Percentiles rank a stretch among this genome's conserved stretches.
Conservation (phyloP, 306 rosid genomes). For the Medicago truncatula region DNA sequence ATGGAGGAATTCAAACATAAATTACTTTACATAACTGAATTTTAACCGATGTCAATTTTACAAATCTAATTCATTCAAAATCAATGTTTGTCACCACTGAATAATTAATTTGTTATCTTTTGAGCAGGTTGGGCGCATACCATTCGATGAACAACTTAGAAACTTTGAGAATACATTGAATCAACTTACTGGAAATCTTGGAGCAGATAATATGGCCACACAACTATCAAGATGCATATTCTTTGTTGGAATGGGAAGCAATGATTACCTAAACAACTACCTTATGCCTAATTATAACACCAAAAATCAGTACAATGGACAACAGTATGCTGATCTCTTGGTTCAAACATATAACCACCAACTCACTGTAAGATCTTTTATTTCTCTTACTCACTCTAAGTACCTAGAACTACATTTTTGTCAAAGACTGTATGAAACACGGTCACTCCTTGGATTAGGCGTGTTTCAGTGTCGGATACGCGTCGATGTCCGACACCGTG, state of each 20-base stretch:
- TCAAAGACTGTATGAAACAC: too few relatives aligned
- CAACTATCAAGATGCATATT: constrained; percentile 62
- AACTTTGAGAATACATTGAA: constrained; percentile 81
- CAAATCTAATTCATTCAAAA: background rate
- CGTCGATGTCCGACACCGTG: too few relatives aligned
- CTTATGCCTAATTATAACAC: constrained; percentile 94
- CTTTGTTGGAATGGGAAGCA: constrained; percentile 96
- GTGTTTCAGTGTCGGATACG: too few relatives aligned
- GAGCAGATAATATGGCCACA: constrained; percentile 57
- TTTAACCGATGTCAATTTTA: background rate
- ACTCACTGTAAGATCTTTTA: constrained; percentile 62
- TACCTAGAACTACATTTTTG: background rate
- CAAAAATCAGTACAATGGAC: constrained; percentile 66
- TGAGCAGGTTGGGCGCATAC: constrained; percentile 82
- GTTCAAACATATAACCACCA: constrained; percentile 62
- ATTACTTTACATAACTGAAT: background rate
- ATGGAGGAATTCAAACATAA: background rate
- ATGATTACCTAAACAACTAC: constrained; percentile 91
- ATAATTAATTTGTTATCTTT: background rate
- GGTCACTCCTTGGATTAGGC: too few relatives aligned
- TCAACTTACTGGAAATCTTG: constrained; percentile 61
- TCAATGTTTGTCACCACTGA: background rate
- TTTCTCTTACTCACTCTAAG: too few relatives aligned
- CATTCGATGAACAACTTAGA: constrained; percentile 69
- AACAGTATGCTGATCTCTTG: constrained; percentile 76